These are phyloP conservation scores for Galeopsis tetrahit DNA, from an alignment of 257 asterid species.

Conservation along the genomic window DNA sequence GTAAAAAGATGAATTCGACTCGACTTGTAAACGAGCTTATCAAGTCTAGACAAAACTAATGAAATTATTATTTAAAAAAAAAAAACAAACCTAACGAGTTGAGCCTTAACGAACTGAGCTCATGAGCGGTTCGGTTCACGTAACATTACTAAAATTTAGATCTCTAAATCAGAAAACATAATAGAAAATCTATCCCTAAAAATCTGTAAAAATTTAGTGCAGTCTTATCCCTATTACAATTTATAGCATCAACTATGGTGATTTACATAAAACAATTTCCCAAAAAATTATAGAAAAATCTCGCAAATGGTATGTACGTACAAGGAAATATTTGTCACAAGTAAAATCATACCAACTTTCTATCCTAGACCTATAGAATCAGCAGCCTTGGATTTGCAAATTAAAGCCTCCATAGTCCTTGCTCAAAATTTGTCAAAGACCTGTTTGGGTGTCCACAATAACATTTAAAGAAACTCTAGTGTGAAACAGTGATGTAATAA, in stretches of 20 bases:
- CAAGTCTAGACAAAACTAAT: too few relatives aligned
- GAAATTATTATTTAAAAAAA: too few relatives aligned
- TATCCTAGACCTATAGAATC: conserved; percentile 28
- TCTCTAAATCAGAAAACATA: background rate
- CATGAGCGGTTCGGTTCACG: too few relatives aligned
- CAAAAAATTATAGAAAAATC: background rate
- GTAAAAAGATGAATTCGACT: too few relatives aligned
- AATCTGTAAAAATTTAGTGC: conserved; percentile 27
- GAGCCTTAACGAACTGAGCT: too few relatives aligned
- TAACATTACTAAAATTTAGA: too few relatives aligned
- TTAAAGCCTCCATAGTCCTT: conserved; percentile 26
- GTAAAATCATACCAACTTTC: conserved; percentile 25
- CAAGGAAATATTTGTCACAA: background rate
- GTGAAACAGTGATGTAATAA: too few relatives aligned
- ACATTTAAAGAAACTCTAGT: too few relatives aligned
- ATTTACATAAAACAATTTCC: background rate
- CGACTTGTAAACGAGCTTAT: too few relatives aligned
- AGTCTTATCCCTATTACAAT: conserved; percentile 29
- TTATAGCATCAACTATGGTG: conserved; percentile 6
- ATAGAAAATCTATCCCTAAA: conserved; percentile 27
- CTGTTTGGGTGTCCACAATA: background rate
- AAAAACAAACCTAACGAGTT: too few relatives aligned
- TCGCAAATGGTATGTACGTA: background rate
- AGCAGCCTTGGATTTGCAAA: conserved; percentile 27
- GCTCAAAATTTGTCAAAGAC: conserved; percentile 34